A percentile compares a stretch with the other conserved stretches of the same genome.
Conservation (phyloP, 2,329 filamentous ascomycete genomes). For the Trichothecium sympodiale region DNA sequence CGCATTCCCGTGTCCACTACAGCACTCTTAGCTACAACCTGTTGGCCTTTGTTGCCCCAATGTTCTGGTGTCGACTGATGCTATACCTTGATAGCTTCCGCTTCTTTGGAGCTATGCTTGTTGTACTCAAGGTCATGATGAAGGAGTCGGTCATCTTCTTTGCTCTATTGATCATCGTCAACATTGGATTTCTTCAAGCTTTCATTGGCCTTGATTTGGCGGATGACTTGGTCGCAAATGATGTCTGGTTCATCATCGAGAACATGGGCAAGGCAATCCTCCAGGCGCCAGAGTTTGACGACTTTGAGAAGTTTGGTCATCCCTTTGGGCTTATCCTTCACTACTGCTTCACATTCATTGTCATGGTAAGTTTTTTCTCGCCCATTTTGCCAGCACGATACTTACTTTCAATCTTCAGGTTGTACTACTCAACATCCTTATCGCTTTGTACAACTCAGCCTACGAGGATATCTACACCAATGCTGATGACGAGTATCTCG, state of each 20-base stretch:
- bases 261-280: constrained; percentile 85
- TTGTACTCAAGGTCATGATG: constrained; percentile 93
- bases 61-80: constrained; percentile 92
- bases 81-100: constrained; percentile 88
- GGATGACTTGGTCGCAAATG: constrained; percentile 57
- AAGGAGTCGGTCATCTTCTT: constrained; percentile 95
- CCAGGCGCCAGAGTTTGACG: constrained; percentile 79
- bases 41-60: constrained; percentile 80
- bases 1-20: constrained; percentile 40
- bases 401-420: constrained; percentile 23
- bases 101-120: constrained; percentile 97
- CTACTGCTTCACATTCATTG: constrained; percentile 94
- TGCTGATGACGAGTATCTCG: constrained; percentile 90
- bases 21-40: constrained; percentile 89
- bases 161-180: constrained; percentile 71
- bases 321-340: constrained; percentile 93
- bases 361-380: constrained; percentile 55
- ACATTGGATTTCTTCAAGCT: constrained; percentile 81
- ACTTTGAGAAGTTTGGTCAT: constrained; percentile 81
- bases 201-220: constrained; percentile 86
- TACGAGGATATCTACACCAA: constrained; percentile 93
- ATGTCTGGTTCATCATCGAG: constrained; percentile 64
- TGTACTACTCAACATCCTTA: constrained; percentile 86
- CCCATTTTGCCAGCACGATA: background rate
- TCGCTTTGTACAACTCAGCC: constrained; percentile 92